Conservation (phyloP, 2,329 filamentous ascomycete species). For the Penicillium sp. region DNA sequence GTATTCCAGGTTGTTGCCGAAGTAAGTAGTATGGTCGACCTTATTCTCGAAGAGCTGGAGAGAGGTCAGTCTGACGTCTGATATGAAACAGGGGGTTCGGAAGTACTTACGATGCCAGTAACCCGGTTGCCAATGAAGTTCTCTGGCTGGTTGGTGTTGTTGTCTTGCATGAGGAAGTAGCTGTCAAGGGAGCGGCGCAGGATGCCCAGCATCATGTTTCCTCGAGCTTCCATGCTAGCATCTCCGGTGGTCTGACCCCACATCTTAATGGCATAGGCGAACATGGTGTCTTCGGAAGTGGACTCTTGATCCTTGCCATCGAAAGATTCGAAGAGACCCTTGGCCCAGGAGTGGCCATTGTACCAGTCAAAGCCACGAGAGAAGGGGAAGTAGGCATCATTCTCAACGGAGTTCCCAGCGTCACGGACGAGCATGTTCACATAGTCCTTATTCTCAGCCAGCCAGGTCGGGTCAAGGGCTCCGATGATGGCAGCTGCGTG, state of each 20-base stretch:
- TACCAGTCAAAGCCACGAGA: constrained; percentile 89
- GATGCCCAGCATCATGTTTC: constrained; percentile 78
- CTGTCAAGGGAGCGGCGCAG: constrained; percentile 66
- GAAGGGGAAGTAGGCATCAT: constrained; percentile 73
- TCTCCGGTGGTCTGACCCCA: constrained; percentile 81
- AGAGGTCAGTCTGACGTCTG: neutral
- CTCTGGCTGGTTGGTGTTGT: constrained; percentile 67
- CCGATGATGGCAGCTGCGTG: constrained; percentile 80
- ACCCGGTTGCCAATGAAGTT: constrained; percentile 78
- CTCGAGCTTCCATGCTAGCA: constrained; percentile 70
- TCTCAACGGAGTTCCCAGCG: constrained; percentile 66
- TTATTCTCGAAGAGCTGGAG: constrained; percentile 82
- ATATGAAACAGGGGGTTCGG: neutral
- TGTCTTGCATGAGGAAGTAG: constrained; percentile 74
- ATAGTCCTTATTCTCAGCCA: constrained; percentile 67
- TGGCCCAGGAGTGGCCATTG: constrained; percentile 91
- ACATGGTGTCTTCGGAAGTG: constrained; percentile 84
- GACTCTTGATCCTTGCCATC: constrained; percentile 65
- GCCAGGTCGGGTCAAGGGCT: constrained; percentile 70
- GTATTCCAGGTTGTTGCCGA: constrained; percentile 67
- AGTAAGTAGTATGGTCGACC: constrained; percentile 87
- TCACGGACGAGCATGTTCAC: constrained; percentile 83
- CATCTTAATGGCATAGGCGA: constrained; percentile 84
- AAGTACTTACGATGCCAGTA: constrained; percentile 49
- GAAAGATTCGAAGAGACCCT: constrained; percentile 50